Evolutionary conservation across 2,329 filamentous ascomycete genomes (phyloP).

Genomic region (Microcyclospora tardicrescens): DNA sequence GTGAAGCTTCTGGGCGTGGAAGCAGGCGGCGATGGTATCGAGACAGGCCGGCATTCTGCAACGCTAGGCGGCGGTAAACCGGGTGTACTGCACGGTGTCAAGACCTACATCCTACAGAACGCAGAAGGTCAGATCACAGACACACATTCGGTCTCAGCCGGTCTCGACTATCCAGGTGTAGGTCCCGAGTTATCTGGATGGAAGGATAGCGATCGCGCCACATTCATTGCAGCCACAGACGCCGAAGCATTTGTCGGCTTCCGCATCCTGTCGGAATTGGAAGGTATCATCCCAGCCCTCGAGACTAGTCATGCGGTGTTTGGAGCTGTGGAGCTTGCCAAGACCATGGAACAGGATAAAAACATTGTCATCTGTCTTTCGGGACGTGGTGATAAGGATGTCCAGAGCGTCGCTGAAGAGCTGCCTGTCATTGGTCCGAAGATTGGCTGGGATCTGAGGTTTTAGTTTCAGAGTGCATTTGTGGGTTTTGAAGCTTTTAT

Average conservation of each 20-base stretch:
- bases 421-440: slow-evolving; percentile 73
- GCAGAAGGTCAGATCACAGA: slow-evolving; percentile 84
- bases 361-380: slow-evolving; percentile 90
- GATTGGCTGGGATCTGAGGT: slow-evolving; percentile 62
- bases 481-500: not conserved
- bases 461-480: slow-evolving; percentile 8
- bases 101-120: slow-evolving; percentile 91
- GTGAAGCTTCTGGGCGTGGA: slow-evolving; percentile 91
- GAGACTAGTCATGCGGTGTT: slow-evolving; percentile 89
- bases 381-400: slow-evolving; percentile 93
- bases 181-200: slow-evolving; percentile 83
- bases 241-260: slow-evolving; percentile 82
- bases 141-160: slow-evolving; percentile 92
- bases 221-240: slow-evolving; percentile 84
- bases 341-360: slow-evolving; percentile 77
- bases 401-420: slow-evolving; percentile 94
- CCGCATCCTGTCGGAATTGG: slow-evolving; percentile 67
- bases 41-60: slow-evolving; percentile 74
- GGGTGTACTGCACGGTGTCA: slow-evolving; percentile 88
- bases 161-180: slow-evolving; percentile 93
- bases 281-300: slow-evolving; percentile 93
- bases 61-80: slow-evolving; percentile 77
- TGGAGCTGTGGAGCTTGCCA: slow-evolving; percentile 78
- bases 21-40: slow-evolving; percentile 83
- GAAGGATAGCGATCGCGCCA: slow-evolving; percentile 81